Percentiles rank a stretch among this genome's conserved stretches.
phyloP scores from a whole-genome alignment of 345 rosid species.

The Citrus medica region DNA sequence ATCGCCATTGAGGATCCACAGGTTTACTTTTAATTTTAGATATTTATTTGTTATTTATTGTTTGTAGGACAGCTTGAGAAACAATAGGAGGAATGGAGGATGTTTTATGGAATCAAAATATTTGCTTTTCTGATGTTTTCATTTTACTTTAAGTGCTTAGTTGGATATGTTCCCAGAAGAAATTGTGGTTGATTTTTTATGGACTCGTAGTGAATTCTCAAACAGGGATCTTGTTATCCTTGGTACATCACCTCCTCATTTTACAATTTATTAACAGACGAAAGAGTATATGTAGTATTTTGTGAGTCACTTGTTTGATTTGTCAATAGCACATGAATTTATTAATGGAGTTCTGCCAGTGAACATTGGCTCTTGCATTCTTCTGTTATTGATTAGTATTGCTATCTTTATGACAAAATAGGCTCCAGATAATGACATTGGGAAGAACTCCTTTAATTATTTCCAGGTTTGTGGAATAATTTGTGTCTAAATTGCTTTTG shows the following conservation, averaged over 20 bases:
- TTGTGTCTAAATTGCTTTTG: neutral
- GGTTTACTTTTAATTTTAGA: conserved; percentile 39
- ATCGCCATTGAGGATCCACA: conserved; percentile 95
- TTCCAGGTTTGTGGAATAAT: conserved; percentile 59
- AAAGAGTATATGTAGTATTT: neutral
- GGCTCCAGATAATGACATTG: conserved; percentile 86
- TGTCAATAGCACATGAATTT: neutral
- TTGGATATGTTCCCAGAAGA: neutral
- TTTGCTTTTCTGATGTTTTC: neutral
- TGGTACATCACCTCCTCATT: neutral
- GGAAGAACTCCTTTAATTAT: conserved; percentile 91
- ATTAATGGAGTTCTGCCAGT: no score
- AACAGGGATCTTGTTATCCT: neutral
- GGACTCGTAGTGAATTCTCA: neutral
- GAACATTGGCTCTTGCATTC: neutral
- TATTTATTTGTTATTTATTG: neutral
- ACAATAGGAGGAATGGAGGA: neutral
- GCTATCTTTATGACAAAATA: conserved; percentile 26
- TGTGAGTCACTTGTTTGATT: neutral
- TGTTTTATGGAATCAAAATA: neutral
- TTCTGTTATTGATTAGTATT: neutral
- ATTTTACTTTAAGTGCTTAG: neutral
- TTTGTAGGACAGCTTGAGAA: conserved; percentile 7
- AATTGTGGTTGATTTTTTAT: neutral
- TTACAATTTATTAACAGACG: neutral